Evolutionary conservation across 805 yeast species (phyloP).

Genomic region (Lachancea thermotolerans): DNA sequence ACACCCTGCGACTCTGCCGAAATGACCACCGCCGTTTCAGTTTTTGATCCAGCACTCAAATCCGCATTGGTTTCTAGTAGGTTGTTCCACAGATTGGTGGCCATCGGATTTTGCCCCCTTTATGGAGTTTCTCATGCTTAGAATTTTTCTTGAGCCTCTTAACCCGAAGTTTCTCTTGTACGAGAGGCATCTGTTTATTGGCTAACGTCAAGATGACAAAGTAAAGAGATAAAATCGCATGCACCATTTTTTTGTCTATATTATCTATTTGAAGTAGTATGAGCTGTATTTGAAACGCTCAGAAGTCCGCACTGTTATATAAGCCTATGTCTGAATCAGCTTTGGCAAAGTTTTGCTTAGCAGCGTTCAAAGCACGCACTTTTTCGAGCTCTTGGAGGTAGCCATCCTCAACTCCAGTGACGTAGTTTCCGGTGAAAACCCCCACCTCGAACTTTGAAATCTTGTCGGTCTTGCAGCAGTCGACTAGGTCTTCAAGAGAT

Average conservation of each 20-base stretch:
- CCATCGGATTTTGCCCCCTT: background rate
- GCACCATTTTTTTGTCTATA: background rate
- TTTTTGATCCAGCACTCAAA: background rate
- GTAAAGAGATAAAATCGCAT: background rate
- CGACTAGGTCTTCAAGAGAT: constrained; percentile 71
- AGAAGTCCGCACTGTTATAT: constrained; percentile 52
- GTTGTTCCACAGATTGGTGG: constrained; percentile 1
- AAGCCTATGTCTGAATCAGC: constrained; percentile 69
- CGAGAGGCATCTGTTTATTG: background rate
- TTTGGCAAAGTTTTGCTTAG: constrained; percentile 55
- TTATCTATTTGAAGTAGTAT: constrained; percentile 1
- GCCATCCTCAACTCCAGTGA: constrained; percentile 87
- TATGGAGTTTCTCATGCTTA: background rate
- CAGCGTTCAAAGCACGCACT: constrained; percentile 71
- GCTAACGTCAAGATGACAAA: background rate
- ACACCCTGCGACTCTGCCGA: constrained; percentile 3
- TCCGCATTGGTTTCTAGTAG: constrained; percentile 1
- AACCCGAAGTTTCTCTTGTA: background rate
- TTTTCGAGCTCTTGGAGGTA: constrained; percentile 77
- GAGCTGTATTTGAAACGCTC: constrained; percentile 1
- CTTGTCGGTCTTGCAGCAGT: constrained; percentile 55
- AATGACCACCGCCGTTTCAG: background rate
- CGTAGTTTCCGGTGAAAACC: constrained; percentile 89
- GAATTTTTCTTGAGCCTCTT: background rate
- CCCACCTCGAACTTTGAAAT: constrained; percentile 78